A percentile compares a stretch with the other conserved stretches of the same genome.
phyloP scores from a whole-genome alignment of 805 yeast genomes.

The Metschnikowia amazonensis region DNA sequence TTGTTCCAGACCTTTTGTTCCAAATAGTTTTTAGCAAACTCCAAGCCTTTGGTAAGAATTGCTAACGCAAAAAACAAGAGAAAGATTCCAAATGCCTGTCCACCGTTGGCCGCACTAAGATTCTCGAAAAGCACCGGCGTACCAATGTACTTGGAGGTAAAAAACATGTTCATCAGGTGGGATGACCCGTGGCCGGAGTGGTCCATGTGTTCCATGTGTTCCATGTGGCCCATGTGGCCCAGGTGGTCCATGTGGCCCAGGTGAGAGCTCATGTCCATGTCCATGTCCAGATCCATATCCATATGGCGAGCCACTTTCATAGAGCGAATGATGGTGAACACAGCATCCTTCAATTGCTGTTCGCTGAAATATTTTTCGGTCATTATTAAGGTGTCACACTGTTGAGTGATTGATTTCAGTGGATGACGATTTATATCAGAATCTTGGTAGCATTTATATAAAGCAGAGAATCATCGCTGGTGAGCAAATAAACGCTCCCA shows the following conservation, averaged over 20 bases:
- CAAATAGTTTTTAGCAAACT: constrained; percentile 57
- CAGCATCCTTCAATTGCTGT: background rate
- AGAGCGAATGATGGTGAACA: background rate
- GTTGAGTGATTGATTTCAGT: background rate
- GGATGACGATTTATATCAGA: no score
- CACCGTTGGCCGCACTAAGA: constrained; percentile 51
- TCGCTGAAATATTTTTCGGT: background rate
- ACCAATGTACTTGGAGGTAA: constrained; percentile 47
- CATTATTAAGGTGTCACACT: background rate
- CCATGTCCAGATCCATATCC: background rate
- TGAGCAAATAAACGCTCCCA: constrained; percentile 1
- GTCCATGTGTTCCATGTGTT: constrained; percentile 6
- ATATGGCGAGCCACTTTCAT: constrained; percentile 1
- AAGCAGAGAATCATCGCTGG: background rate
- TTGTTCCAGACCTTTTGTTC: constrained; percentile 64
- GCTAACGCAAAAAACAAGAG: constrained; percentile 55
- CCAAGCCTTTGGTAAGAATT: constrained; percentile 55
- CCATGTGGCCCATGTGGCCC: constrained; percentile 13
- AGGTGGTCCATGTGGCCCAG: constrained; percentile 14
- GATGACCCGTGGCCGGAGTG: background rate
- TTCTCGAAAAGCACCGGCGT: constrained; percentile 63
- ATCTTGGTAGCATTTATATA: background rate
- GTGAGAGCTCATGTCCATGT: background rate
- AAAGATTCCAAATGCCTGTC: constrained; percentile 71
- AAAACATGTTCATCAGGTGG: constrained; percentile 52